Conservation (phyloP, 1,139 yeast species). For the Pneumocystis jirovecii region DNA sequence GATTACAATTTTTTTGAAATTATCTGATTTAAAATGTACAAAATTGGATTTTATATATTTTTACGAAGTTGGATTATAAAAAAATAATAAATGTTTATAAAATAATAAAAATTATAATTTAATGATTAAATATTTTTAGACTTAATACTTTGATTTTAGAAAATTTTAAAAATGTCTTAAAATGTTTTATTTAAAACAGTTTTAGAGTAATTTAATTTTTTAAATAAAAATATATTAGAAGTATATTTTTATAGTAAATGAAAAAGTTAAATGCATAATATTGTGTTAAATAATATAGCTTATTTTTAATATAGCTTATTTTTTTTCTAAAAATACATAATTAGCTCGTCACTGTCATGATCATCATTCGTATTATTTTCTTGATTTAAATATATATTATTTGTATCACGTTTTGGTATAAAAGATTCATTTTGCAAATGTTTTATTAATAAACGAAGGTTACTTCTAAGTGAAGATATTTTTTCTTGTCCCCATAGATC, state of each 20-base stretch:
- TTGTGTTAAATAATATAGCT: not conserved
- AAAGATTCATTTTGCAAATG: slow-evolving; percentile 8
- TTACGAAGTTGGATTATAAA: not conserved
- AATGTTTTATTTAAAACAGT: not conserved
- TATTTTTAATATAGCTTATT: not conserved
- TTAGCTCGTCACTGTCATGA: slow-evolving; percentile 3
- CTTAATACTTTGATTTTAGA: not conserved
- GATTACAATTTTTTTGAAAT: not conserved
- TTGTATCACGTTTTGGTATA: not conserved
- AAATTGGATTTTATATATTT: not conserved
- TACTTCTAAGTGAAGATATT: slow-evolving; percentile 9
- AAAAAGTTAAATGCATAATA: not conserved
- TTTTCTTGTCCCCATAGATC: slow-evolving; percentile 16
- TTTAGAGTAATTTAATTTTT: not conserved
- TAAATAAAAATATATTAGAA: not conserved
- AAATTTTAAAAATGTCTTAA: not conserved
- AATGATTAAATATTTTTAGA: not conserved
- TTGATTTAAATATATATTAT: not conserved
- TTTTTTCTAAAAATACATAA: slow-evolving; percentile 1
- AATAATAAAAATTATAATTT: not conserved
- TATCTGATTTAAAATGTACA: not conserved
- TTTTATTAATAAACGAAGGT: slow-evolving; percentile 11
- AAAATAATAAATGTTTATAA: not conserved
- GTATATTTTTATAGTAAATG: not conserved
- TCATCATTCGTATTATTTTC: slow-evolving; percentile 1